These are phyloP conservation scores for Aphanomyces cochlioides DNA, from an alignment of 352 stramenopile genomes.

Conservation along the genomic window DNA sequence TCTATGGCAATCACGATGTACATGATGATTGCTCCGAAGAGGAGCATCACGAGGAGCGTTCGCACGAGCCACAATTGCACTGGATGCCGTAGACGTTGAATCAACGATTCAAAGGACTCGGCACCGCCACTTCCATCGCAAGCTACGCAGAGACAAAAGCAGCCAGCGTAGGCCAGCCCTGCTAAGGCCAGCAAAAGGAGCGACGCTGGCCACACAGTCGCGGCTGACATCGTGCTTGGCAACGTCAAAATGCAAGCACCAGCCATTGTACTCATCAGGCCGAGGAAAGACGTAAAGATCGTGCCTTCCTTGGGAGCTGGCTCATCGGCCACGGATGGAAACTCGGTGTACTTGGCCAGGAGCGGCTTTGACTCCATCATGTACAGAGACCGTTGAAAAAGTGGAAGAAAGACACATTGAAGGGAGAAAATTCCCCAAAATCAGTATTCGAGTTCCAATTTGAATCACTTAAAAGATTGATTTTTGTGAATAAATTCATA, in stretches of 20 bases:
- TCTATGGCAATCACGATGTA: constrained; percentile 86
- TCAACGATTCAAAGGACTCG: constrained; percentile 79
- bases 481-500: too few relatives aligned
- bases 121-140: constrained; percentile 53
- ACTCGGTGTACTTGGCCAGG: constrained; percentile 1
- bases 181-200: constrained; percentile 52
- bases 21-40: constrained; percentile 76
- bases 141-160: constrained; percentile 63
- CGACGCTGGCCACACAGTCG: constrained; percentile 49
- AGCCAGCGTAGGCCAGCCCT: constrained; percentile 64
- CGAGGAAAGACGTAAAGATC: constrained; percentile 59
- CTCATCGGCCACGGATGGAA: not conserved
- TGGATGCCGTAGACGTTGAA: constrained; percentile 64
- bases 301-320: constrained; percentile 12
- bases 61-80: constrained; percentile 68
- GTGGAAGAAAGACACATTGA: not conserved
- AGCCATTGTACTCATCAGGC: constrained; percentile 80
- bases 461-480: too few relatives aligned
- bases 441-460: not conserved
- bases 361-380: constrained; percentile 24
- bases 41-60: constrained; percentile 62
- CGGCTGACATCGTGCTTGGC: constrained; percentile 56
- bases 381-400: not conserved
- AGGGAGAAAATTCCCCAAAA: not conserved
- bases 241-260: constrained; percentile 74